Evolutionary conservation across 768 basidiomycete species (phyloP).

Genomic region (Saitozyma podzolica): DNA sequence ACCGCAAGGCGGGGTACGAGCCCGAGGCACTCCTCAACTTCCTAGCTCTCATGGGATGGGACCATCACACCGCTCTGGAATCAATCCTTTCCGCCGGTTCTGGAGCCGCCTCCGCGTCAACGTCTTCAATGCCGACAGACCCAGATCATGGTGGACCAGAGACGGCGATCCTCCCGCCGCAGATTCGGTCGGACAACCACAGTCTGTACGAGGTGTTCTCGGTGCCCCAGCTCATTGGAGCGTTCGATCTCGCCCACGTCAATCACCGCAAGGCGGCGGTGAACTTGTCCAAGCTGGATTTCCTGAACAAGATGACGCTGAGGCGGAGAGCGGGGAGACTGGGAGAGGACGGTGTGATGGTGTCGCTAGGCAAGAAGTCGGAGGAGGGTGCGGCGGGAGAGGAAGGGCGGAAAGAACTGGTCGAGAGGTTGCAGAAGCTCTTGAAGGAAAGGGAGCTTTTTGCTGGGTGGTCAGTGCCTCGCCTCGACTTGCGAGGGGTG

Average conservation of each 20-base stretch:
- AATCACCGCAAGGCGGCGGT: constrained; percentile 83
- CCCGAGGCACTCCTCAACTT: constrained; percentile 86
- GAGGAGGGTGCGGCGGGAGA: constrained; percentile 3
- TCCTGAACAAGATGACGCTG: constrained; percentile 84
- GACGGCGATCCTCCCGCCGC: constrained; percentile 16
- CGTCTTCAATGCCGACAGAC: background rate
- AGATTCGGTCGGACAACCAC: constrained; percentile 35
- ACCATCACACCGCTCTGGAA: constrained; percentile 57
- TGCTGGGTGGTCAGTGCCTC: constrained; percentile 36
- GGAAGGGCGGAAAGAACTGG: constrained; percentile 52
- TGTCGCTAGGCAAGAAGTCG: constrained; percentile 20
- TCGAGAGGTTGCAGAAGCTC: constrained; percentile 56
- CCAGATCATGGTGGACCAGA: background rate
- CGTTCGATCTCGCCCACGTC: constrained; percentile 75
- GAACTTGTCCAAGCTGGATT: constrained; percentile 75
- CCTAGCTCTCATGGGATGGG: constrained; percentile 94
- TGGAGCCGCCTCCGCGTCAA: background rate
- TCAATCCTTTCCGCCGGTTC: constrained; percentile 6
- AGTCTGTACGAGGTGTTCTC: constrained; percentile 48
- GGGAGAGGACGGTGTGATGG: constrained; percentile 53
- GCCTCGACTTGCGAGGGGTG: background rate
- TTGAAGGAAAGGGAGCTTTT: constrained; percentile 32
- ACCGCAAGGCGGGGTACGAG: constrained; percentile 80
- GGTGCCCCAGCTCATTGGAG: constrained; percentile 65
- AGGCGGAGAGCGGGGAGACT: constrained; percentile 60